These are phyloP conservation scores for Cadophora malorum DNA, from an alignment of 2,329 filamentous ascomycete species.

Conservation along the genomic window DNA sequence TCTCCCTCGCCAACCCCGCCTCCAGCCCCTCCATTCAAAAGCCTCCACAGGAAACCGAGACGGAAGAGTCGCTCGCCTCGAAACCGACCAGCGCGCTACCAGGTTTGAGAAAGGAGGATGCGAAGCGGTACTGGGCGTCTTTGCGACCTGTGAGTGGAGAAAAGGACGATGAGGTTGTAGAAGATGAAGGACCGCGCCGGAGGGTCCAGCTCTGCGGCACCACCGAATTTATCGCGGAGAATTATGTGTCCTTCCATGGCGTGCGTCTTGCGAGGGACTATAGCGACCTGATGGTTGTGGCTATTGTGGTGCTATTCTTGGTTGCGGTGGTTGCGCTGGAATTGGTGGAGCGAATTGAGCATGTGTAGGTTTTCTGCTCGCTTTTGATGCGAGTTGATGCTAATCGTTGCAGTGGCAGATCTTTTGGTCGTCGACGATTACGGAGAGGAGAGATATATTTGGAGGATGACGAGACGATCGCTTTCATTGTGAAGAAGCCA, in stretches of 20 bases:
- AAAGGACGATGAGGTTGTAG: background rate
- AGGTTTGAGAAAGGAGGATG: conserved; percentile 36
- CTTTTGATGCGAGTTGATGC: background rate
- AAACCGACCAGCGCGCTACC: conserved; percentile 39
- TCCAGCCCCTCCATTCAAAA: conserved; percentile 24
- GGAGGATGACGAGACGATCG: conserved; percentile 34
- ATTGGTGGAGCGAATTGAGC: conserved; percentile 33
- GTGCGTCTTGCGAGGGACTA: conserved; percentile 33
- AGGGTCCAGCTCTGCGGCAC: conserved; percentile 16
- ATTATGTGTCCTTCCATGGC: conserved; percentile 22
- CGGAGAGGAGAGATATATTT: conserved; percentile 36
- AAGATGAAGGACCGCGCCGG: background rate
- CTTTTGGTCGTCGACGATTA: background rate
- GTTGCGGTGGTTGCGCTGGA: conserved; percentile 38
- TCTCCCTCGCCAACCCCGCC: conserved; percentile 33
- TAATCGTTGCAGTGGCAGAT: conserved; percentile 17
- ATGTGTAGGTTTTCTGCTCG: conserved; percentile 31
- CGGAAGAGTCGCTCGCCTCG: conserved; percentile 25
- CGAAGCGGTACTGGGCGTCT: conserved; percentile 37
- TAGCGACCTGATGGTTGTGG: conserved; percentile 42
- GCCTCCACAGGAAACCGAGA: background rate
- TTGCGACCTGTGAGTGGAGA: conserved; percentile 1
- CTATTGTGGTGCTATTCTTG: conserved; percentile 42
- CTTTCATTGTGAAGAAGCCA: conserved; percentile 34
- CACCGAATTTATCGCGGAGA: background rate